A percentile compares a stretch with the other conserved stretches of the same genome.
phyloP scores from a whole-genome alignment of 2,329 filamentous ascomycete species.

The Emericellopsis atlantica region DNA sequence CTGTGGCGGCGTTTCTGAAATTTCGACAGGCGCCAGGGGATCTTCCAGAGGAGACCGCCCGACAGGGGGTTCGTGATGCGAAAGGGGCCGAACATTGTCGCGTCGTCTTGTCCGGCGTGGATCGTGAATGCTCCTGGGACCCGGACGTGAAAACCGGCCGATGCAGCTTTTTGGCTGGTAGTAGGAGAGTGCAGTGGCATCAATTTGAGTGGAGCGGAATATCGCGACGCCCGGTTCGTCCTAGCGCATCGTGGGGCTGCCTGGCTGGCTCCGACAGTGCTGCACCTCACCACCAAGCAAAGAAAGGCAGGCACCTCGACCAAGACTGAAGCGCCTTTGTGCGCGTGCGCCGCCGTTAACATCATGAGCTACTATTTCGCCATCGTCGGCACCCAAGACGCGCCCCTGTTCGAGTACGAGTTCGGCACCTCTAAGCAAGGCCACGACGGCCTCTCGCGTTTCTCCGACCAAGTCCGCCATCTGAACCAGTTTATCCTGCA shows the following conservation, averaged over 20 bases:
- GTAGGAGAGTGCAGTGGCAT: neutral
- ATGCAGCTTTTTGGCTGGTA: neutral
- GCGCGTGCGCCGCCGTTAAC: slow-evolving; percentile 6
- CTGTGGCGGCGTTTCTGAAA: slow-evolving; percentile 86
- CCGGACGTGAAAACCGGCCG: neutral
- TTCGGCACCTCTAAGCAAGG: slow-evolving; percentile 95
- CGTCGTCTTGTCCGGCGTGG: slow-evolving; percentile 2
- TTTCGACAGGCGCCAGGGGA: slow-evolving; percentile 85
- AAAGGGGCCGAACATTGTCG: slow-evolving; percentile 72
- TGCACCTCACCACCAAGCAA: neutral
- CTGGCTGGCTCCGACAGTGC: too few relatives aligned
- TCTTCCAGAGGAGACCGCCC: slow-evolving; percentile 88
- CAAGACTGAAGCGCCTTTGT: neutral
- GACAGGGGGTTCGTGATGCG: slow-evolving; percentile 65
- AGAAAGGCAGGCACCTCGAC: neutral
- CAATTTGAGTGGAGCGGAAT: slow-evolving; percentile 12
- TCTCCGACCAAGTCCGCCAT: slow-evolving; percentile 76
- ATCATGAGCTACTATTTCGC: slow-evolving; percentile 97
- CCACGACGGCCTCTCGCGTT: slow-evolving; percentile 83
- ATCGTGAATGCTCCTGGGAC: neutral
- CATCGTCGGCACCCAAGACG: slow-evolving; percentile 90
- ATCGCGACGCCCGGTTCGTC: slow-evolving; percentile 10
- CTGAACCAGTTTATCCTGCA: slow-evolving; percentile 98
- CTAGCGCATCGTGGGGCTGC: neutral
- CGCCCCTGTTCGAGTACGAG: slow-evolving; percentile 90